A percentile compares a stretch with the other conserved stretches of the same genome.
Conservation (phyloP, 768 basidiomycete species). For the Jaapia argillacea region DNA sequence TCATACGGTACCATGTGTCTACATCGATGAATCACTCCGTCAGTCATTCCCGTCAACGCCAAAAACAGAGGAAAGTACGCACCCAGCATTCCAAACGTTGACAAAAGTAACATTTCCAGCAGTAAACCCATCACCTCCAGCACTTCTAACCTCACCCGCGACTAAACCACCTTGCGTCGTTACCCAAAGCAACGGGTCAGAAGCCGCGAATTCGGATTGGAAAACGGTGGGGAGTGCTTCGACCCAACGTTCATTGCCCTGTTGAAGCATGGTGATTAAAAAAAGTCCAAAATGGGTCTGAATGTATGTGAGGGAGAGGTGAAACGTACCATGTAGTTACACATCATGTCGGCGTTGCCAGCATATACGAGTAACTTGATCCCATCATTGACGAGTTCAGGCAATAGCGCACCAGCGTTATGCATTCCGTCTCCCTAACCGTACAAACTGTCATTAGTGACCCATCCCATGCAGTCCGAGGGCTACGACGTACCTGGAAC, state of each 20-base stretch:
- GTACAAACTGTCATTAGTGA: too few relatives aligned
- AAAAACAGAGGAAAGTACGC: constrained; percentile 20
- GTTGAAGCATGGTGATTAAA: not conserved
- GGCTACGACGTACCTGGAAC: too few relatives aligned
- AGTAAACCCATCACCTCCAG: constrained; percentile 52
- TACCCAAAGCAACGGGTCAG: constrained; percentile 45
- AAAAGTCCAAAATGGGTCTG: not conserved
- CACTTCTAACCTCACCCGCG: constrained; percentile 62
- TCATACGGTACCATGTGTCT: constrained; percentile 90
- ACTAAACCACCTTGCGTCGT: constrained; percentile 38
- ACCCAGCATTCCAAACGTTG: constrained; percentile 73
- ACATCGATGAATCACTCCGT: constrained; percentile 8
- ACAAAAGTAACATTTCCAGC: constrained; percentile 87
- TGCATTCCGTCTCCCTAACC: constrained; percentile 86
- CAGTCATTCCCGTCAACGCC: not conserved
- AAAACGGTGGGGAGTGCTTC: constrained; percentile 51
- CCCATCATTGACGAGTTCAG: constrained; percentile 74
- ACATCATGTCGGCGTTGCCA: constrained; percentile 86
- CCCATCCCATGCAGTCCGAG: too few relatives aligned
- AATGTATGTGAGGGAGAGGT: not conserved
- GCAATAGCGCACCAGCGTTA: constrained; percentile 69
- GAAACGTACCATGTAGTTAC: constrained; percentile 66
- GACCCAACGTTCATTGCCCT: constrained; percentile 78
- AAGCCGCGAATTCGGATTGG: constrained; percentile 45
- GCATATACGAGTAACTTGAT: constrained; percentile 85